Conservation (phyloP, 2,329 filamentous ascomycete species). For the Tolypocladium inflatum region DNA sequence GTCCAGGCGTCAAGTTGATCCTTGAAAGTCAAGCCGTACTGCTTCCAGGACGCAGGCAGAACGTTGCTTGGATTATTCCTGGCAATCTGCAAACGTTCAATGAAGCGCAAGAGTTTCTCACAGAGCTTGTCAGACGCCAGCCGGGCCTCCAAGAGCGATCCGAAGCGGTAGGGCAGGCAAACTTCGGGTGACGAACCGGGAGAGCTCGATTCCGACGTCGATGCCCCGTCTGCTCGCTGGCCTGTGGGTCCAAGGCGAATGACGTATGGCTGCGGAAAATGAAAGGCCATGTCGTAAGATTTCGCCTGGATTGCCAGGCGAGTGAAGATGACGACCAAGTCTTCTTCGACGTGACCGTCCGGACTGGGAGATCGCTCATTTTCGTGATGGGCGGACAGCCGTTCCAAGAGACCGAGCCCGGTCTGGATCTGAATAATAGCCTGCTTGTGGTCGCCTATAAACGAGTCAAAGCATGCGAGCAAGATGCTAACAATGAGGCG, state of each 20-base stretch:
- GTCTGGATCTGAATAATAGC: slow-evolving; percentile 53
- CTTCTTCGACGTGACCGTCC: slow-evolving; percentile 44
- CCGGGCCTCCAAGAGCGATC: slow-evolving; percentile 43
- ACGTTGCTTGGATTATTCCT: slow-evolving; percentile 43
- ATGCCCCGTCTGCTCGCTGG: slow-evolving; percentile 21
- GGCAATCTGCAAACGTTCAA: slow-evolving; percentile 40
- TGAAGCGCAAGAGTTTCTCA: slow-evolving; percentile 48
- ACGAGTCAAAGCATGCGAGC: slow-evolving; percentile 59
- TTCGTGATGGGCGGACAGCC: slow-evolving; percentile 23
- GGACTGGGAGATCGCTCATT: slow-evolving; percentile 3
- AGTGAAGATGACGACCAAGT: slow-evolving; percentile 54
- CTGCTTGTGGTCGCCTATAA: slow-evolving; percentile 52
- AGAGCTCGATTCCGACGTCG: slow-evolving; percentile 4
- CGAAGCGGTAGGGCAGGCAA: slow-evolving; percentile 27
- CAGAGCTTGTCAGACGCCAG: slow-evolving; percentile 46
- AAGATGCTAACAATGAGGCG: slow-evolving; percentile 56
- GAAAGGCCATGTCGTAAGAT: slow-evolving; percentile 60
- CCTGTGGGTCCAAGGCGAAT: slow-evolving; percentile 32
- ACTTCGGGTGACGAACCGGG: slow-evolving; percentile 9
- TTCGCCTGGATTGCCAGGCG: slow-evolving; percentile 56
- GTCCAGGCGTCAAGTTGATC: slow-evolving; percentile 45
- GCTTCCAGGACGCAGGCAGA: slow-evolving; percentile 36
- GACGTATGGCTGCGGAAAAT: slow-evolving; percentile 53
- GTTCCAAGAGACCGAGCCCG: slow-evolving; percentile 45
- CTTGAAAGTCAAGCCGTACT: slow-evolving; percentile 38